Percentiles rank a stretch among this genome's conserved stretches.
These are phyloP conservation scores for Penicillium longicatenatum DNA, from an alignment of 495 filamentous ascomycete genomes.

Conservation along the genomic window DNA sequence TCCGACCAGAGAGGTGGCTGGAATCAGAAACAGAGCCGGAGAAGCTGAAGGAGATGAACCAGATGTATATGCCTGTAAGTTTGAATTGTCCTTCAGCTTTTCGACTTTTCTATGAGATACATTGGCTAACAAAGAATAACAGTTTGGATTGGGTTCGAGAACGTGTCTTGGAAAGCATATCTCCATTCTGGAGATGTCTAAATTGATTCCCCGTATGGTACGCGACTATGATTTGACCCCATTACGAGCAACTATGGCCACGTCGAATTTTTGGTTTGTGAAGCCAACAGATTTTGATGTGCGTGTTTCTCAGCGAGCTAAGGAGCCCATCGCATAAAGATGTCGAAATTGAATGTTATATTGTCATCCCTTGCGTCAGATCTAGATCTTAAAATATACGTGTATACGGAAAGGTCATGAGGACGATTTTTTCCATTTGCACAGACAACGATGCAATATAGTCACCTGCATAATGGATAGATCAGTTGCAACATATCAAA, in stretches of 20 bases:
- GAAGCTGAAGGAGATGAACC: constrained; percentile 40
- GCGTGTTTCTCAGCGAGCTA: constrained; percentile 3
- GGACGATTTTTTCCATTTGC: background rate
- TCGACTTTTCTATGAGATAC: background rate
- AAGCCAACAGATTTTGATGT: constrained; percentile 44
- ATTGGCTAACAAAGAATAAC: background rate
- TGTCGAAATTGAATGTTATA: background rate
- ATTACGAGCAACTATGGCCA: constrained; percentile 34
- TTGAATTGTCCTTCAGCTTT: background rate
- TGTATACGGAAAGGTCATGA: background rate
- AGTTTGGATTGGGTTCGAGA: constrained; percentile 51
- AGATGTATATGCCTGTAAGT: constrained; percentile 47
- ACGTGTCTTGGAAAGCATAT: constrained; percentile 53
- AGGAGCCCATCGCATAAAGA: background rate
- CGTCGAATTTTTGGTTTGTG: constrained; percentile 52
- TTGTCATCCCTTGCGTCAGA: background rate
- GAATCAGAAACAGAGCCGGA: constrained; percentile 33
- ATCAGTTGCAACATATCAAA: background rate
- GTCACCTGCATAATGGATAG: background rate
- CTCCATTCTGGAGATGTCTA: constrained; percentile 49
- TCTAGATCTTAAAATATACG: background rate
- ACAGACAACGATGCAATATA: too few species aligned
- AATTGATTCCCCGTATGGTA: constrained; percentile 49
- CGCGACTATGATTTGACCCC: constrained; percentile 44
- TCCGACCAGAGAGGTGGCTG: constrained; percentile 42